These are phyloP conservation scores for Fonsecaea multimorphosa DNA, from an alignment of 2,329 filamentous ascomycete genomes.

Conservation along the genomic window DNA sequence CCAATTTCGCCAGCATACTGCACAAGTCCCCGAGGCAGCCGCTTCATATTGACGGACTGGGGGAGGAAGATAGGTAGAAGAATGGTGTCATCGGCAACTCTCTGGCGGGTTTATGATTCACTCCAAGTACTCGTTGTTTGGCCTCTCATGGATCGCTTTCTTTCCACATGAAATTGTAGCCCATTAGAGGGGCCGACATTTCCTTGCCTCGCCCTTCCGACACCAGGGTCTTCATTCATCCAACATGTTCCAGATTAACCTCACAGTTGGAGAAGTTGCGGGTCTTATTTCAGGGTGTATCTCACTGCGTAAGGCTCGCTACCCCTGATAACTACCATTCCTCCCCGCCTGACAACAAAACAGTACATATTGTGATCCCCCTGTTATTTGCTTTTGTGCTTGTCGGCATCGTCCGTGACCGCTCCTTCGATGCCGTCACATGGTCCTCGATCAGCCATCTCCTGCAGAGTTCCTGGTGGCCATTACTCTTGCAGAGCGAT, in stretches of 20 bases:
- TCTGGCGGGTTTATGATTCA: neutral
- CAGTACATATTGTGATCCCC: conserved; percentile 8
- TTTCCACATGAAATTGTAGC: neutral
- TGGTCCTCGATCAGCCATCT: conserved; percentile 47
- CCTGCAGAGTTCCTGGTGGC: conserved; percentile 52
- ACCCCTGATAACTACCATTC: neutral
- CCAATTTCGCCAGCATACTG: neutral
- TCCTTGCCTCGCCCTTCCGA: neutral
- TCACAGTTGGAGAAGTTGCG: conserved; percentile 12
- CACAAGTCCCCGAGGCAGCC: neutral
- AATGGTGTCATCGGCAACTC: neutral
- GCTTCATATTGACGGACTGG: neutral
- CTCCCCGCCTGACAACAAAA: neutral
- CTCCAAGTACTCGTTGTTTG: neutral
- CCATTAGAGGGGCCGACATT: neutral
- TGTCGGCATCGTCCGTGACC: conserved; percentile 2
- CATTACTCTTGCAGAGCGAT: conserved; percentile 49
- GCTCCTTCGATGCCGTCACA: conserved; percentile 41
- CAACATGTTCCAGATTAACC: conserved; percentile 1
- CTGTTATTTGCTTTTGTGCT: conserved; percentile 1
- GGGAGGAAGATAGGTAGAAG: neutral
- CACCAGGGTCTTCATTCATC: too few species aligned
- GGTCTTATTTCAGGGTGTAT: conserved; percentile 7
- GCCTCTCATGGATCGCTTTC: neutral
- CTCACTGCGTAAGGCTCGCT: conserved; percentile 3